Conservation (phyloP, 1,139 yeast genomes). For the Pichia sp. region DNA sequence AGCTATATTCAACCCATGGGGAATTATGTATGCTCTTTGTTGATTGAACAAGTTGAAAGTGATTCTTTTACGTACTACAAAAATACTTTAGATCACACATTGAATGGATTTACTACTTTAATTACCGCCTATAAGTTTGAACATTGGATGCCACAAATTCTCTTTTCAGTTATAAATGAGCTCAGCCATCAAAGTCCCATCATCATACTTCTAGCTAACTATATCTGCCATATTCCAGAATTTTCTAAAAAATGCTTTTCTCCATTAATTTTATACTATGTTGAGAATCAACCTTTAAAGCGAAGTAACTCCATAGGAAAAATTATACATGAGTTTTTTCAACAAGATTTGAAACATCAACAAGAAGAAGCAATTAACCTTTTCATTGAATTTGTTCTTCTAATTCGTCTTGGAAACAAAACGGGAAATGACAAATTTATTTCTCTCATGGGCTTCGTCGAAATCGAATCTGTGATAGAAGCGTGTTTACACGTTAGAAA, state of each 20-base stretch:
- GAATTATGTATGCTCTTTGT: constrained; percentile 31
- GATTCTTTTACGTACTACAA: constrained; percentile 12
- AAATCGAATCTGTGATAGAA: constrained; percentile 29
- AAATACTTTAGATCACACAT: constrained; percentile 10
- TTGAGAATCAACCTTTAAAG: constrained; percentile 16
- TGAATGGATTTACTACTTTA: constrained; percentile 17
- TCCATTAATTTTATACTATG: constrained; percentile 25
- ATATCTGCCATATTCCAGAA: constrained; percentile 21
- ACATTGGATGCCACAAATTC: constrained; percentile 23
- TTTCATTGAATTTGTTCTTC: constrained; percentile 35
- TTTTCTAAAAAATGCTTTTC: constrained; percentile 18
- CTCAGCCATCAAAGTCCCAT: constrained; percentile 20
- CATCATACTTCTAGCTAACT: constrained; percentile 22
- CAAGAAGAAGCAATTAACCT: constrained; percentile 27
- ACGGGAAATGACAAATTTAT: constrained; percentile 30
- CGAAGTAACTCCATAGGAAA: constrained; percentile 12
- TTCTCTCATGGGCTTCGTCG: constrained; percentile 32
- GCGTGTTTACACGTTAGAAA: constrained; percentile 34
- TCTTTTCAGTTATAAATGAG: constrained; percentile 33
- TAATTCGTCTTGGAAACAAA: constrained; percentile 41
- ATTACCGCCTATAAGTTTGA: constrained; percentile 20
- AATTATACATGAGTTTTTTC: constrained; percentile 22
- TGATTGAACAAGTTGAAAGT: constrained; percentile 26
- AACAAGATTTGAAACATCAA: constrained; percentile 8
- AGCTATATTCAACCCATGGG: constrained; percentile 30